A percentile compares a stretch with the other conserved stretches of the same genome.
Conservation (phyloP, 345 rosid species). For the Stellera chamaejasme region DNA sequence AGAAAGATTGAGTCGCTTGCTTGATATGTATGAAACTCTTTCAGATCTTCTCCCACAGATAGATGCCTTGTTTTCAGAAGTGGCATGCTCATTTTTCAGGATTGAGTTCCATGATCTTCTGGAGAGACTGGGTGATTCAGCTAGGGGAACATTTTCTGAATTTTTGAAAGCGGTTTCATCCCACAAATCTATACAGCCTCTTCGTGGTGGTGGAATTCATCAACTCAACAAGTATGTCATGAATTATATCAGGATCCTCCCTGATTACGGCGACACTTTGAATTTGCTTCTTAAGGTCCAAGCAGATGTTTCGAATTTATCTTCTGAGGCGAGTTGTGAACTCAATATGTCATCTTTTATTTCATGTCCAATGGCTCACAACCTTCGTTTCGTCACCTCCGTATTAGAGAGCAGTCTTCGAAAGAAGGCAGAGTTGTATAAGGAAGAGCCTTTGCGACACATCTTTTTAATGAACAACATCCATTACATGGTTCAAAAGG, state of each 20-base stretch:
- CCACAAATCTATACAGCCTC: conserved; percentile 31
- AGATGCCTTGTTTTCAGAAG: conserved; percentile 45
- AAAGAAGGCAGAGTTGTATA: conserved; percentile 44
- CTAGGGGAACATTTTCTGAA: conserved; percentile 35
- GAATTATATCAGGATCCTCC: conserved; percentile 62
- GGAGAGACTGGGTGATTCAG: conserved; percentile 29
- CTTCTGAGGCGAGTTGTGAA: conserved; percentile 19
- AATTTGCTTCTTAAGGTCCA: conserved; percentile 42
- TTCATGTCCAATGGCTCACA: conserved; percentile 50
- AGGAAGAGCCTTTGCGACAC: conserved; percentile 34
- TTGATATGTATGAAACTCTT: conserved; percentile 62
- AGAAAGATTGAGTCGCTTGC: conserved; percentile 57
- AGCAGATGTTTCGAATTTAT: conserved; percentile 25
- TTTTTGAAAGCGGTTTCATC: conserved; percentile 40
- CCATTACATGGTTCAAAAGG: conserved; percentile 72
- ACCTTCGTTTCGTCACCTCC: conserved; percentile 33
- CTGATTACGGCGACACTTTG: conserved; percentile 38
- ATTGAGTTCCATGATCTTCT: conserved; percentile 45
- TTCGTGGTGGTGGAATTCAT: conserved; percentile 50
- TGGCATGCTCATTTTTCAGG: conserved; percentile 38
- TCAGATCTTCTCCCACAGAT: conserved; percentile 37
- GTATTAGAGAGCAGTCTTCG: conserved; percentile 45
- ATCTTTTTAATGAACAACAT: conserved; percentile 66
- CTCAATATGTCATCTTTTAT: conserved; percentile 26
- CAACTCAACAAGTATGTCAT: conserved; percentile 66